Evolutionary conservation across 495 filamentous ascomycete genomes (phyloP), one percentile per base, ranked within the genome.

Genomic region (Aspergillus sclerotioniger): DNA sequence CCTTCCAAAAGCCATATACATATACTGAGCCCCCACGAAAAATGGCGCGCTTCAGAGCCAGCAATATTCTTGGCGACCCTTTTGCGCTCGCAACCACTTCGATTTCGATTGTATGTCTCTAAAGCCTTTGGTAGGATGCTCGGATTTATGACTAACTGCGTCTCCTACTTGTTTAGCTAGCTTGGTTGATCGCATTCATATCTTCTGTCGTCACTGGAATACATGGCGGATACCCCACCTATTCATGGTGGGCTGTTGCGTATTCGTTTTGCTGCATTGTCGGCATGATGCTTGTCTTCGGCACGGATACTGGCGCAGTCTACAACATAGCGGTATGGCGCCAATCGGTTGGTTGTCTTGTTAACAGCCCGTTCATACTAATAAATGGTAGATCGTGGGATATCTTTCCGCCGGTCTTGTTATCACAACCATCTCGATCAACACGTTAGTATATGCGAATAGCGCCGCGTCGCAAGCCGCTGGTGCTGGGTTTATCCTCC

Each of bases 51-150:
- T 86, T 95, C 64, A 87, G 83, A 61, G 74, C 91, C 69, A 91
- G 90, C 65, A 92, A 96, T 72, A 90, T 98, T 53, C 78, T 97
- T 49, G 94, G 94, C 63, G 93, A 98, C 76, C 95, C 95, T 3
- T 97, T 99, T 76, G 92, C 94, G 51, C 83, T 98, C 41, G 91
- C 92, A 43, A 99, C 94, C 15, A 83, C 94, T 41, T 96, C 91
- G 28, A 96, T 99, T 73, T 85, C 92, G 56, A 80, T 89, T 60
- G 92, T 96, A 84, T 71, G 91, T 82, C 16, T 52, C 33, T 32
- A 2, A 53, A n/a, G 25, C n/a, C 19, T 32, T 32, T 45, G 37
- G 39, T 15, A 15, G 41, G 29, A n/a, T 8, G 9, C 17, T 47
- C 9, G 6, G 45, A 20, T 2, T 15, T 31, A 9, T 20, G n/a